Evolutionary conservation across 2,329 filamentous ascomycete genomes (phyloP).

Genomic region (Westerdykella sp.): DNA sequence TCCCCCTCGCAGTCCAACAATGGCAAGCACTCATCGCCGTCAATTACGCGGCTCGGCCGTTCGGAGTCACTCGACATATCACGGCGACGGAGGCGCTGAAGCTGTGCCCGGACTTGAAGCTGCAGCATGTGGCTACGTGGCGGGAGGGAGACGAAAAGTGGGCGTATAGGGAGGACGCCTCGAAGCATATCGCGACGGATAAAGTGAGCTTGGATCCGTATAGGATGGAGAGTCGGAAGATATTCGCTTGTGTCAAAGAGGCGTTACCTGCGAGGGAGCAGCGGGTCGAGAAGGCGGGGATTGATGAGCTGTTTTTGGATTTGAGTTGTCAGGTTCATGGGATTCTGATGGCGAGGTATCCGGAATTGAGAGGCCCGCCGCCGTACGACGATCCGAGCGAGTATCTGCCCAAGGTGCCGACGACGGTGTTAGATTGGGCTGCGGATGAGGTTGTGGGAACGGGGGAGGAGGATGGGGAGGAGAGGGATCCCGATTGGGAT

Average conservation of each 20-base stretch:
- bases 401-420: slow-evolving; percentile 64
- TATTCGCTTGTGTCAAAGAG: slow-evolving; percentile 72
- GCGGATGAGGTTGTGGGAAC: slow-evolving; percentile 77
- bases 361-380: slow-evolving; percentile 60
- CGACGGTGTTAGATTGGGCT: slow-evolving; percentile 73
- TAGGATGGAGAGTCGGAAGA: slow-evolving; percentile 74
- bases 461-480: slow-evolving; percentile 65
- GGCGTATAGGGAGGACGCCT: slow-evolving; percentile 81
- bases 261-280: slow-evolving; percentile 59
- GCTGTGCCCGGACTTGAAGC: slow-evolving; percentile 73
- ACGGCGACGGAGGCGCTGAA: slow-evolving; percentile 76
- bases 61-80: slow-evolving; percentile 73
- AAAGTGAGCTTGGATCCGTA: slow-evolving; percentile 96
- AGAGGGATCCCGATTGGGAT: slow-evolving; percentile 89
- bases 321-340: slow-evolving; percentile 77
- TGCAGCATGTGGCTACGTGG: slow-evolving; percentile 94
- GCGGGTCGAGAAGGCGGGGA: slow-evolving; percentile 83
- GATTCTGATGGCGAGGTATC: slow-evolving; percentile 67
- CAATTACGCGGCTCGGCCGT: slow-evolving; percentile 84
- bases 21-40: slow-evolving; percentile 93
- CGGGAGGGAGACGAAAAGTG: slow-evolving; percentile 85
- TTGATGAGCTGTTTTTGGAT: slow-evolving; percentile 95
- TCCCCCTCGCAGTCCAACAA: slow-evolving; percentile 85
- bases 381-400: slow-evolving; percentile 69
- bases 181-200: slow-evolving; percentile 72